A percentile compares a stretch with the other conserved stretches of the same genome.
These are phyloP conservation scores for Tylopilus vinaceipallidus DNA, from an alignment of 768 basidiomycete genomes.

Conservation along the genomic window DNA sequence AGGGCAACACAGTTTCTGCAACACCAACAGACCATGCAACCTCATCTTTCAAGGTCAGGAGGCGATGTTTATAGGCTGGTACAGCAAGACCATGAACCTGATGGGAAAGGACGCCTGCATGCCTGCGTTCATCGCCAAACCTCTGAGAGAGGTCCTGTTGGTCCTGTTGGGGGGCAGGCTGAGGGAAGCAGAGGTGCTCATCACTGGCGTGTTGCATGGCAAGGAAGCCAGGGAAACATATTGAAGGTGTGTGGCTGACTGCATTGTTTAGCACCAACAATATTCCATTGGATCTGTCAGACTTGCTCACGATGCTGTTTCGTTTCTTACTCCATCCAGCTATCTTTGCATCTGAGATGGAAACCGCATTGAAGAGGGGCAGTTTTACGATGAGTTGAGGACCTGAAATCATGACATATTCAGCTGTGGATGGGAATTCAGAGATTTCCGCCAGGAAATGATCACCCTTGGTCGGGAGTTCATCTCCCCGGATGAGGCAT, in stretches of 20 bases:
- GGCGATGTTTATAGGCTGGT: neutral
- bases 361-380: neutral
- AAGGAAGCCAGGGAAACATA: neutral
- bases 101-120: neutral
- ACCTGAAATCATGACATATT: neutral
- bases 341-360: slow-evolving; percentile 5
- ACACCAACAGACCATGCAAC: neutral
- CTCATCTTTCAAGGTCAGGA: slow-evolving; percentile 3
- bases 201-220: neutral
- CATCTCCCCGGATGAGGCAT: neutral
- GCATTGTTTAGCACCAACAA: too few species aligned
- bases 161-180: slow-evolving; percentile 1
- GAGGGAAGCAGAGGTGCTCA: slow-evolving; percentile 3
- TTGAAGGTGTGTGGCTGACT: neutral
- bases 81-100: slow-evolving; percentile 3
- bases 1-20: slow-evolving; percentile 3
- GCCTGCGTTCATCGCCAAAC: neutral
- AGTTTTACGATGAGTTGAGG: neutral
- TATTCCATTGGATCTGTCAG: too few species aligned
- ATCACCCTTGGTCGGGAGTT: slow-evolving; percentile 1
- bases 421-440: neutral
- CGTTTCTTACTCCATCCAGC: neutral
- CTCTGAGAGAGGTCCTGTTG: neutral
- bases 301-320: neutral
- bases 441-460: slow-evolving; percentile 6